phyloP scores from a whole-genome alignment of 1,139 yeast species.

The Blastobotrys elegans region DNA sequence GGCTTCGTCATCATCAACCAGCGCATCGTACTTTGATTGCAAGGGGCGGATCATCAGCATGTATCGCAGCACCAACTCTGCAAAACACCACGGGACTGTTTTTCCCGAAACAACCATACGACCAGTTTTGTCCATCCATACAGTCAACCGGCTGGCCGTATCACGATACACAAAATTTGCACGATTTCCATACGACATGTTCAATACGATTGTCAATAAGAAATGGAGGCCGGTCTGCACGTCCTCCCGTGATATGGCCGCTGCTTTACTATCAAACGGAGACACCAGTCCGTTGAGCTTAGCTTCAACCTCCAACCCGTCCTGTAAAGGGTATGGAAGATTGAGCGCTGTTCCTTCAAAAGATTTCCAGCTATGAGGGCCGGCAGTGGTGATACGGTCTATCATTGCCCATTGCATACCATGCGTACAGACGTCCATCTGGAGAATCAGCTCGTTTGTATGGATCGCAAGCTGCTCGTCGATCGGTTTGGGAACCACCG shows the following conservation, averaged over 20 bases:
- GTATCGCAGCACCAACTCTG: not conserved
- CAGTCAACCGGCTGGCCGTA: too few relatives aligned
- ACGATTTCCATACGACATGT: too few relatives aligned
- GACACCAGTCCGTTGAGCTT: not conserved
- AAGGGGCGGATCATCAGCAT: not conserved
- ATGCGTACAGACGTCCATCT: not conserved
- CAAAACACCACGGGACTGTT: constrained; percentile 1
- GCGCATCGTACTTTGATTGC: not conserved
- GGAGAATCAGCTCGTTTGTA: not conserved
- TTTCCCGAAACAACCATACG: too few relatives aligned
- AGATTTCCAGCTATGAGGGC: too few relatives aligned
- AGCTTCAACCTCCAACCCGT: not conserved
- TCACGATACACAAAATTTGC: too few relatives aligned
- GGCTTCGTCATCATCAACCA: too few relatives aligned
- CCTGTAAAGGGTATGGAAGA: not conserved
- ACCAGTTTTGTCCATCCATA: too few relatives aligned
- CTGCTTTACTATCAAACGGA: too few relatives aligned
- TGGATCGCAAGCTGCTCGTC: not conserved
- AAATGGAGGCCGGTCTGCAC: too few relatives aligned
- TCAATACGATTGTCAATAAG: too few relatives aligned
- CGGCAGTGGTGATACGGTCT: not conserved
- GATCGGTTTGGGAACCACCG: not conserved
- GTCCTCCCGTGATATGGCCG: too few relatives aligned
- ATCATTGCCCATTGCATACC: not conserved
- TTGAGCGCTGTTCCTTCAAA: too few relatives aligned